These are phyloP conservation scores for Cydonia oblonga DNA, from an alignment of 331 rosid species.

Conservation along the genomic window DNA sequence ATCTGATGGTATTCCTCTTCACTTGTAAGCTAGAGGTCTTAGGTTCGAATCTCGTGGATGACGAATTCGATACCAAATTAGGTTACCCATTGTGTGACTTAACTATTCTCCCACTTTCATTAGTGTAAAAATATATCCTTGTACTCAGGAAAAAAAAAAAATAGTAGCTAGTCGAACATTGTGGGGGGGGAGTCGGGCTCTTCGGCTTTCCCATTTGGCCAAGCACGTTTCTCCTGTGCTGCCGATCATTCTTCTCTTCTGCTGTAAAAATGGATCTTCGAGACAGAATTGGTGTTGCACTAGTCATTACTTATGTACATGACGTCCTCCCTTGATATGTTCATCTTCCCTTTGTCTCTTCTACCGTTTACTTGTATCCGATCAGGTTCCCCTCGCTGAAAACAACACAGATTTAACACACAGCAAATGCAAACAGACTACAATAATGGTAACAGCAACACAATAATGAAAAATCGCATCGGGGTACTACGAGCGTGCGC, in stretches of 20 bases:
- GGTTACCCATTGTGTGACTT: too few relatives aligned
- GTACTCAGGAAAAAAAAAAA: too few relatives aligned
- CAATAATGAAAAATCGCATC: neutral
- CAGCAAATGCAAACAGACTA: neutral
- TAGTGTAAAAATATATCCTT: too few relatives aligned
- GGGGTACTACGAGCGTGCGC: neutral
- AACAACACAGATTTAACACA: neutral
- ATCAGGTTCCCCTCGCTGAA: slow-evolving; percentile 74
- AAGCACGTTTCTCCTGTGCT: slow-evolving; percentile 3
- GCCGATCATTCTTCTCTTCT: neutral
- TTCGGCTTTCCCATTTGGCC: neutral
- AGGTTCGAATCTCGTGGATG: too few relatives aligned
- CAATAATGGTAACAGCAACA: neutral
- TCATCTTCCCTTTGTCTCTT: slow-evolving; percentile 60
- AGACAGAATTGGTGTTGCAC: neutral
- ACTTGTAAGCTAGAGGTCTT: too few relatives aligned
- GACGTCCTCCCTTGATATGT: slow-evolving; percentile 63
- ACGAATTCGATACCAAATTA: too few relatives aligned
- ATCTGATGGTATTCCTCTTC: too few relatives aligned
- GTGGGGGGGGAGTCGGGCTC: neutral
- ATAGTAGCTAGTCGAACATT: neutral
- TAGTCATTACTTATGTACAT: slow-evolving; percentile 26
- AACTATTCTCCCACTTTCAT: too few relatives aligned
- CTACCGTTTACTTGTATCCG: slow-evolving; percentile 25
- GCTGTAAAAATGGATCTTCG: neutral